Conservation (phyloP, 2,329 filamentous ascomycete genomes). For the Hypoxylon sp. region DNA sequence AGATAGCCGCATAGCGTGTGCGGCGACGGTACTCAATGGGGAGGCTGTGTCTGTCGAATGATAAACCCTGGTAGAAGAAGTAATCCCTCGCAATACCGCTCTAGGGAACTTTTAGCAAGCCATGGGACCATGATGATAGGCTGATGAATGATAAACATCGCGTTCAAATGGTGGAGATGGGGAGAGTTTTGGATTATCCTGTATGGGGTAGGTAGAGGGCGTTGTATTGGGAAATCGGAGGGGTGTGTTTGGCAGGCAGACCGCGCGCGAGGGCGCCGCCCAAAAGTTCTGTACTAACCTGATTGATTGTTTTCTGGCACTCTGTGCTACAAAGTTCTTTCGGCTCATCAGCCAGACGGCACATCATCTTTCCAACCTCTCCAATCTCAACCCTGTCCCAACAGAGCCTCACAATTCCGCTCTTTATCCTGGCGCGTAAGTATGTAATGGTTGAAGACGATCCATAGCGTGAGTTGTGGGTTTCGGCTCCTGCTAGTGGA, state of each 20-base stretch:
- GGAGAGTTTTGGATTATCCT: not conserved
- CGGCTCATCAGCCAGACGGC: not conserved
- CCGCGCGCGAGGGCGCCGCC: not conserved
- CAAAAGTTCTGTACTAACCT: not conserved
- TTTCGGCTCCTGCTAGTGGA: not conserved
- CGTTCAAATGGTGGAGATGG: not conserved
- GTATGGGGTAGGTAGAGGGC: no score
- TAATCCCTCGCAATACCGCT: not conserved
- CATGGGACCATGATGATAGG: not conserved
- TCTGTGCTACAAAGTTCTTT: not conserved
- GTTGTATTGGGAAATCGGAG: no score
- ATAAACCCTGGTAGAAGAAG: not conserved
- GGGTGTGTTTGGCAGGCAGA: no score
- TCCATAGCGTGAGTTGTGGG: not conserved
- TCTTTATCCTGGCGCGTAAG: not conserved
- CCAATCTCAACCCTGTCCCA: not conserved
- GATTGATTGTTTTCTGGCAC: not conserved
- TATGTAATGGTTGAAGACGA: not conserved
- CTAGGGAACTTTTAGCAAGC: not conserved
- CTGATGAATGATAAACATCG: not conserved
- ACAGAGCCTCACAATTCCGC: not conserved
- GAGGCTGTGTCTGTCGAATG: not conserved
- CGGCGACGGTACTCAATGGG: not conserved
- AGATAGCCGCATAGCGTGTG: not conserved
- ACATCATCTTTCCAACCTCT: not conserved